Base-by-base conservation (phyloP, 129 eudicot genomes). In the Pulicaria dysenterica region DNA sequence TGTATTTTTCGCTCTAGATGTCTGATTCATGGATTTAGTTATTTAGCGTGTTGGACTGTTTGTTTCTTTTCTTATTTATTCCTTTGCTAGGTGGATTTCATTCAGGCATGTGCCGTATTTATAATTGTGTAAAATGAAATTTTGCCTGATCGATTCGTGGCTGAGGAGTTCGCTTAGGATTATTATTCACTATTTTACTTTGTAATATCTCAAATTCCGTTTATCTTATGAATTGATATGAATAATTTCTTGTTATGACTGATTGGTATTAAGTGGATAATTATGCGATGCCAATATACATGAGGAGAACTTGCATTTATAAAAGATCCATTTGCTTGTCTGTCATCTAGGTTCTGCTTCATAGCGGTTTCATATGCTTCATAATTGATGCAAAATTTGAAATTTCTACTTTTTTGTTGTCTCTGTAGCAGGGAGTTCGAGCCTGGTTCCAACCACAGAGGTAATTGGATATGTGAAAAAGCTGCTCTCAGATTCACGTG, bases 341-440 rank as follows among this genome's bases (percentile, higher is more conserved):
- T 19, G 39, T 40, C 14, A 19, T 39, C 14, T 8, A 65, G 65
- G 16, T 44, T 46, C 67, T 75, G 1, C 64, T 48, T 46, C 43
- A 7, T 31, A 60, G 38, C 51, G 65, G 16, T 54, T 34, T 15
- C 3, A 16, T 56, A 4, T 54, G 43, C 40, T 51, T 63, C 2
- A 7, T 38, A 34, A 11, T 65, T 54, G 19, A 36, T 8, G 56
- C 38, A 57, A 8, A 42, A 8, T 47, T 64, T 59, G 56, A 67
- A 37, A 15, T 58, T 58, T 13, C 1, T 37, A 5, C 12, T 10
- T 64, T 55, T 74, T 15, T 73, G 73, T 10, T 64, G 50, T 74
- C 24, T 73, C 72, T 84, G 79, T 83, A 90, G 97, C 70, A 72
- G 96, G 90, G 39, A 78, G 73, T 74, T 67, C 74, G 73, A 86